These are phyloP conservation scores for Parietichytrium sp. DNA, from an alignment of 108 stramenopile genomes.

Conservation along the genomic window DNA sequence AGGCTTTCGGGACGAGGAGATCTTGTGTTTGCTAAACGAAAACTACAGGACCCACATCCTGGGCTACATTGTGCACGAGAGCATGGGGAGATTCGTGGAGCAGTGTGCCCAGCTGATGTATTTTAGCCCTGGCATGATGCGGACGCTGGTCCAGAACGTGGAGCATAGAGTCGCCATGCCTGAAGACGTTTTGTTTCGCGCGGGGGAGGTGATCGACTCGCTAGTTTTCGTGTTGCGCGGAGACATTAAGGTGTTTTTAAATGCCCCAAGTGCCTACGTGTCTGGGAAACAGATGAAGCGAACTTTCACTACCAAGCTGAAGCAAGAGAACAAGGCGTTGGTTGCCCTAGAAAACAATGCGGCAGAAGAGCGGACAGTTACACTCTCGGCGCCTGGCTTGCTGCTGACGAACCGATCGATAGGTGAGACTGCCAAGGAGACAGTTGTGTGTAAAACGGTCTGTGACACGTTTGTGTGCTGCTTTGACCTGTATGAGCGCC, in stretches of 20 bases:
- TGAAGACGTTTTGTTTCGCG: not conserved
- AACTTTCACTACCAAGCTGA: not conserved
- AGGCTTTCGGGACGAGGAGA: not conserved
- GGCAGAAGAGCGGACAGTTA: not conserved
- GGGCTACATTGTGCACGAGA: not conserved
- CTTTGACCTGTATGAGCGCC: not conserved
- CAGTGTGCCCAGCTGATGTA: not conserved
- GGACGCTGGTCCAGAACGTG: not conserved
- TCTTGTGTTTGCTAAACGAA: not conserved
- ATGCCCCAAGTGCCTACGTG: not conserved
- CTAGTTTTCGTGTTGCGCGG: not conserved
- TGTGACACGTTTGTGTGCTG: not conserved
- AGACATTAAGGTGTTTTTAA: not conserved
- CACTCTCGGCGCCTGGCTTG: not conserved
- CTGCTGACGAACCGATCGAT: not conserved
- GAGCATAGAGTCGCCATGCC: not conserved
- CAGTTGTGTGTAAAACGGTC: not conserved
- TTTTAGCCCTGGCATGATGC: not conserved
- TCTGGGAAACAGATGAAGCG: no score
- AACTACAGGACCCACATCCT: not conserved
- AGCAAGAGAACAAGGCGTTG: not conserved
- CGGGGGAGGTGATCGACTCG: not conserved
- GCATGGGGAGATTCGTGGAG: not conserved
- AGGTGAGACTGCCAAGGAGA: not conserved
- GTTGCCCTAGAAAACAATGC: not conserved